These are phyloP conservation scores for Lipomyces orientalis DNA, from an alignment of 805 yeast genomes.

Conservation along the genomic window DNA sequence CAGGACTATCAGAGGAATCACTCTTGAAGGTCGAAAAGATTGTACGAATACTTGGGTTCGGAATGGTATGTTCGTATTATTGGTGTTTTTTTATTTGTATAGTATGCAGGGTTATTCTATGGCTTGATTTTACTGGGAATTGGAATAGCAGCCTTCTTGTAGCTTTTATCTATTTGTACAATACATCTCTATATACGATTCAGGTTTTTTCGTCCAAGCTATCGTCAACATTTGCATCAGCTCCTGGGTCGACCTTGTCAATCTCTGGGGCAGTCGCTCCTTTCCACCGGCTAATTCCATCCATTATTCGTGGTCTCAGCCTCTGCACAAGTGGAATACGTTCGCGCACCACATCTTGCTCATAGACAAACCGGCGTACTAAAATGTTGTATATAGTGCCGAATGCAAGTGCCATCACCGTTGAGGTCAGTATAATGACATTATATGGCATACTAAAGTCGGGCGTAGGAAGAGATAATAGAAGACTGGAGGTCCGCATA, in stretches of 20 bases:
- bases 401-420: slow-evolving; percentile 89
- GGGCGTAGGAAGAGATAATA: slow-evolving; percentile 90
- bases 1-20: slow-evolving; percentile 35
- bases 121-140: neutral
- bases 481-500: slow-evolving; percentile 81
- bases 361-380: slow-evolving; percentile 74
- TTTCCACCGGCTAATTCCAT: neutral
- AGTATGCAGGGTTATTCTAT: neutral
- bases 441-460: slow-evolving; percentile 99
- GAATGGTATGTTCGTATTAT: neutral
- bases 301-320: neutral
- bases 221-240: neutral
- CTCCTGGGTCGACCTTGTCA: neutral
- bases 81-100: neutral
- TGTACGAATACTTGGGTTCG: neutral
- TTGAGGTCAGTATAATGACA: slow-evolving; percentile 90
- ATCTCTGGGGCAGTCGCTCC: neutral
- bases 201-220: neutral
- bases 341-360: slow-evolving; percentile 63
- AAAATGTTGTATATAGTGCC: slow-evolving; percentile 84
- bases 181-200: neutral
- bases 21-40: neutral
- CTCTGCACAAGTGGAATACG: neutral
- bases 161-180: neutral
- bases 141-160: neutral